Evolutionary conservation across 129 eudicot genomes (phyloP).

Genomic region (Smallanthus sonchifolius): DNA sequence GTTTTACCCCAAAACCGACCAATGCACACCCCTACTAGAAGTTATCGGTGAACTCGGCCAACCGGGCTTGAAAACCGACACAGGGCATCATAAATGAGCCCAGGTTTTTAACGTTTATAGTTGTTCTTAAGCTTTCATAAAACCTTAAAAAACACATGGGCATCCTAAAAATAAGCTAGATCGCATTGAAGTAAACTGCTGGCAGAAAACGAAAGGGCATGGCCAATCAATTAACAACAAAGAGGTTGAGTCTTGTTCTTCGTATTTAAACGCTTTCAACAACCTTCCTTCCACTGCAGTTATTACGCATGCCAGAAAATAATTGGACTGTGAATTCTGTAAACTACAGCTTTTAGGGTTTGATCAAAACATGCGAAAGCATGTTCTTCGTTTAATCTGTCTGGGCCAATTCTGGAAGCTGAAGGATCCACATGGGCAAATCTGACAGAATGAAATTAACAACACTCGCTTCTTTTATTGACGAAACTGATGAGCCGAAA

Average conservation of each 20-base stretch:
- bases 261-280: conserved; percentile 35
- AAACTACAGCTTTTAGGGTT: conserved; percentile 12
- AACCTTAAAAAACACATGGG: conserved; percentile 30
- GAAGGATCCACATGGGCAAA: conserved; percentile 31
- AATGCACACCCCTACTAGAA: too few relatives aligned
- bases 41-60: too few relatives aligned
- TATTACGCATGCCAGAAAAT: conserved; percentile 19
- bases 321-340: neutral
- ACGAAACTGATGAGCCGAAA: conserved; percentile 21
- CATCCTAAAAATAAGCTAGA: neutral
- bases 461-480: conserved; percentile 9
- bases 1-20: too few relatives aligned
- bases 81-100: neutral
- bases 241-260: neutral
- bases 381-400: conserved; percentile 25
- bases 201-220: conserved; percentile 30
- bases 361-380: conserved; percentile 20
- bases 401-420: conserved; percentile 23
- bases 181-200: conserved; percentile 18
- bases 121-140: neutral
- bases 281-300: conserved; percentile 24
- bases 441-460: conserved; percentile 29
- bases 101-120: neutral
- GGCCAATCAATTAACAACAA: conserved; percentile 10
- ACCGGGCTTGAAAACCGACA: neutral